phyloP scores from a whole-genome alignment of 1,139 yeast species.

The Candida gigantensis region DNA sequence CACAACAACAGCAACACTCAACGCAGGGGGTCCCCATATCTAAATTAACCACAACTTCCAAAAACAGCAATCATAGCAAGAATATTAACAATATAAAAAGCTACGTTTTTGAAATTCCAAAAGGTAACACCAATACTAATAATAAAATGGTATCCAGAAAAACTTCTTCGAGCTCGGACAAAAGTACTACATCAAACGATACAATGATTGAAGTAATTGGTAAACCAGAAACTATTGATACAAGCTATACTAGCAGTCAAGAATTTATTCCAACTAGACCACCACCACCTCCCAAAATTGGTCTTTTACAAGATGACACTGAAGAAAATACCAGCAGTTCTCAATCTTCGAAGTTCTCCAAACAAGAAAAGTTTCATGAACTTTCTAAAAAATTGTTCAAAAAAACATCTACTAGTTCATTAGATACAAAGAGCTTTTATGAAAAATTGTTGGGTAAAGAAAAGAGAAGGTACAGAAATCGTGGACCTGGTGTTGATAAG shows the following conservation, averaged over 20 bases:
- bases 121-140: neutral
- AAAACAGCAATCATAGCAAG: no score
- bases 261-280: constrained; percentile 7
- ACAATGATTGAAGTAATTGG: constrained; percentile 6
- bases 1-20: neutral
- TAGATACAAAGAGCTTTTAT: constrained; percentile 1
- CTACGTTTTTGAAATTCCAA: no score
- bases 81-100: no score
- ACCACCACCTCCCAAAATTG: constrained; percentile 7
- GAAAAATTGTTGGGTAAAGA: constrained; percentile 5
- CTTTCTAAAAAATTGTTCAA: constrained; percentile 5
- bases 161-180: constrained; percentile 3
- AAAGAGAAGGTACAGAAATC: neutral
- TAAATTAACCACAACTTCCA: no score
- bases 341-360: constrained; percentile 4
- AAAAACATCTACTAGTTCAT: constrained; percentile 1
- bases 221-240: constrained; percentile 5
- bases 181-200: constrained; percentile 2
- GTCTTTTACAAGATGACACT: neutral
- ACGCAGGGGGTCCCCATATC: no score
- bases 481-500: neutral
- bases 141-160: constrained; percentile 2
- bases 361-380: constrained; percentile 6
- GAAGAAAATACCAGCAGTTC: constrained; percentile 7
- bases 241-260: constrained; percentile 1